Evolutionary conservation across 2,329 filamentous ascomycete genomes (phyloP), one percentile per base, ranked within the genome.

Genomic region (Cytospora piceae): DNA sequence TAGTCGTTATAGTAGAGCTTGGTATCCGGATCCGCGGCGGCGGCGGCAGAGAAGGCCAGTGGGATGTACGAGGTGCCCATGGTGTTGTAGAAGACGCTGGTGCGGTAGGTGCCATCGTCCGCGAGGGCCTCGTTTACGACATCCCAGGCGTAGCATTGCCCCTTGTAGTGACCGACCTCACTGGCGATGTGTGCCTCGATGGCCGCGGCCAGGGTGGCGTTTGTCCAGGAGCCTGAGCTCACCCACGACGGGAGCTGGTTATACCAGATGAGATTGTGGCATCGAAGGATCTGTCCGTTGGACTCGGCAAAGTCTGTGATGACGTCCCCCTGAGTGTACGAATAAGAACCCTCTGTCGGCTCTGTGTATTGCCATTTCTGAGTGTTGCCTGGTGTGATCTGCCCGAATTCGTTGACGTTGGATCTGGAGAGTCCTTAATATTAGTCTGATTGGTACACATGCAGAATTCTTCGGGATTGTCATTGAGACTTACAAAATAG

Each of bases 321-420:
- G 56, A 81, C 78, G 61, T 90, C 86, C 31, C 85, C 88, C 1
- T 79, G 75, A 5, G 80, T 80, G 74, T 82, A 91, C 70, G 81
- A 83, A 78, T 90, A 91, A 59, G 79, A 74, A 51, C 79, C 80
- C 60, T 80, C 81, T 34, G 77, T 74, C 0, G 86, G 85, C 78
- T 92, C 86, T 20, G 81, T 88, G 68, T 81, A 79, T 67, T 87
- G 81, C 87, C 87, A 91, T 80, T 87, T 83, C 73, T 87, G 84
- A 2, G 82, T 82, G 73, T 91, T 91, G 61, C 83, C 85, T 0
- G 87, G 86, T 0, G 87, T 89, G 31, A 89, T 80, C 73, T 87
- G 83, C 31, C 88, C 88, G 70, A 90, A 90, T 71, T 89, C 86
- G 57, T 79, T 76, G 12, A 72, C 77, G 73, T 88, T 77, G 67